Conservation (phyloP, 495 filamentous ascomycete species). For the Hyaloscypha bicolor region DNA sequence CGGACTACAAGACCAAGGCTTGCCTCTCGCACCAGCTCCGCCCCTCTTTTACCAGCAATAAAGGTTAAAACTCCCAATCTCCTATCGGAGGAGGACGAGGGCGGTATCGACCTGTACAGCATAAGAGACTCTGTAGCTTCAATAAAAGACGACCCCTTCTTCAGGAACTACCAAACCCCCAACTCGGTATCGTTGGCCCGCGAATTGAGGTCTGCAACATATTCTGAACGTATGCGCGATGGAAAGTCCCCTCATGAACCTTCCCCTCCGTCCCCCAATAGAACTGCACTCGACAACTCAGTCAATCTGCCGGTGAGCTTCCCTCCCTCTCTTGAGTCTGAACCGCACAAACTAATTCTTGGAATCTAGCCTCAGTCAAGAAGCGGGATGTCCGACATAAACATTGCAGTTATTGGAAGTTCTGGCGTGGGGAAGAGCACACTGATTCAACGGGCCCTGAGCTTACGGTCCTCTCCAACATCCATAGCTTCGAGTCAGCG, state of each 20-base stretch:
- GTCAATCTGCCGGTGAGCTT: conserved; percentile 40
- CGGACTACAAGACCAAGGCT: conserved; percentile 19
- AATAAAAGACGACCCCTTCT: conserved; percentile 50
- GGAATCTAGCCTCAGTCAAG: conserved; percentile 30
- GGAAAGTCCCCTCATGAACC: conserved; percentile 14
- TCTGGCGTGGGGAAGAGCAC: conserved; percentile 85
- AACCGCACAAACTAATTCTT: neutral
- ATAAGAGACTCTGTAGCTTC: conserved; percentile 46
- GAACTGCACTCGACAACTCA: conserved; percentile 27
- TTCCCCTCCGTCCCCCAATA: conserved; percentile 11
- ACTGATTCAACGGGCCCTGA: conserved; percentile 80
- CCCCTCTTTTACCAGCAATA: conserved; percentile 15
- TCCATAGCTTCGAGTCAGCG: conserved; percentile 61
- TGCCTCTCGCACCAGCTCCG: conserved; percentile 19
- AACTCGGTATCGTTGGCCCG: conserved; percentile 31
- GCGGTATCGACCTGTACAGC: conserved; percentile 24
- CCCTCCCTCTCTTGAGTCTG: neutral
- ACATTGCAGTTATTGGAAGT: conserved; percentile 83
- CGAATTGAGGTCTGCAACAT: conserved; percentile 29
- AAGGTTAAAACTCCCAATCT: conserved; percentile 12
- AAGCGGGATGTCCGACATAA: conserved; percentile 62
- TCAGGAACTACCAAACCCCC: conserved; percentile 41
- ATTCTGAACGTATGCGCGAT: conserved; percentile 16
- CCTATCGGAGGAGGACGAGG: conserved; percentile 6
- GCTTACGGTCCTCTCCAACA: conserved; percentile 60